phyloP scores from a whole-genome alignment of 495 filamentous ascomycete genomes.

The Cercophora scortea region DNA sequence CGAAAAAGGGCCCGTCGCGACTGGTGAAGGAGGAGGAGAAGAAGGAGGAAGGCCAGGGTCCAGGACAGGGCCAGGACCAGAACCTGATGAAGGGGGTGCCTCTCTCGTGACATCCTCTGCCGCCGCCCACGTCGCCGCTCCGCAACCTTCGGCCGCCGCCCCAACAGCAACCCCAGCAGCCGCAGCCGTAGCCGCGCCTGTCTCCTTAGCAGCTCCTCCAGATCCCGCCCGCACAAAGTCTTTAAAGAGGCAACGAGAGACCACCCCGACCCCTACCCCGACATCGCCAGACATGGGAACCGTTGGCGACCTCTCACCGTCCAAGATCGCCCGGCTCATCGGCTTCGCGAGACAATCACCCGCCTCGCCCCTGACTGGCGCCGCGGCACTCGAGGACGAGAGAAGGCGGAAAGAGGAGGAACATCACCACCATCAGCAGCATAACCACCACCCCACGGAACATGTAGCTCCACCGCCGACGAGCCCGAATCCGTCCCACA shows the following conservation, averaged over 20 bases:
- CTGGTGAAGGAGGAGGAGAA: slow-evolving; percentile 11
- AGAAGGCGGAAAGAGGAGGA: slow-evolving; percentile 43
- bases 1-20: slow-evolving; percentile 36
- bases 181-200: slow-evolving; percentile 23
- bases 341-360: slow-evolving; percentile 41
- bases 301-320: slow-evolving; percentile 37
- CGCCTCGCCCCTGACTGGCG: slow-evolving; percentile 40
- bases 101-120: slow-evolving; percentile 30
- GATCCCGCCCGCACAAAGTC: slow-evolving; percentile 30
- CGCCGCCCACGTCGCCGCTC: slow-evolving; percentile 12
- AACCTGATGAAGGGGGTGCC: slow-evolving; percentile 5
- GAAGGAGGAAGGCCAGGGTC: no score
- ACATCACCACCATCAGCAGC: slow-evolving; percentile 13
- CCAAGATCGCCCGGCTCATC: slow-evolving; percentile 44
- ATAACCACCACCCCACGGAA: neutral
- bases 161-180: slow-evolving; percentile 4
- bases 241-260: slow-evolving; percentile 42
- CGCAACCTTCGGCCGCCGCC: neutral
- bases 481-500: slow-evolving; percentile 47
- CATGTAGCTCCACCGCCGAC: slow-evolving; percentile 24
- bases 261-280: slow-evolving; percentile 37
- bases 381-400: slow-evolving; percentile 50
- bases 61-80: no score
- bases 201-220: slow-evolving; percentile 21
- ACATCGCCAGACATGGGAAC: slow-evolving; percentile 29